phyloP scores from a whole-genome alignment of 805 yeast species.

The Yamadazyma tumulicola region DNA sequence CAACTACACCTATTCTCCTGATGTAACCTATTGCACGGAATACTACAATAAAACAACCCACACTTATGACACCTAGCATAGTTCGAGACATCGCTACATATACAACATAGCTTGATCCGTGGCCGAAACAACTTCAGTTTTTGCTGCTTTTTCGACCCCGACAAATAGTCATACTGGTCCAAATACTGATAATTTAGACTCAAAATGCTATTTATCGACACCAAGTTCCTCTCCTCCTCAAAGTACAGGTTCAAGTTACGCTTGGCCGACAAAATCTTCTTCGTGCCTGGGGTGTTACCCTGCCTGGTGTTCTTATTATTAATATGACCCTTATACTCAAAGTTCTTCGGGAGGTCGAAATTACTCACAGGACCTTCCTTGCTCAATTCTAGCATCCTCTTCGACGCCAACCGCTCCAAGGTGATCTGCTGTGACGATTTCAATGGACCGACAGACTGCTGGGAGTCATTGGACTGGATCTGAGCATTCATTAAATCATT shows the following conservation, averaged over 20 bases:
- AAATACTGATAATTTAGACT: slow-evolving; percentile 39
- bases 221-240: slow-evolving; percentile 43
- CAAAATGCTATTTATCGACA: slow-evolving; percentile 40
- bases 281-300: slow-evolving; percentile 44
- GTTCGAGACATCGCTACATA: slow-evolving; percentile 35
- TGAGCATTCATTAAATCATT: slow-evolving; percentile 42
- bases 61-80: slow-evolving; percentile 39
- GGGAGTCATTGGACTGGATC: slow-evolving; percentile 28
- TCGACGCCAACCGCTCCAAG: slow-evolving; percentile 35
- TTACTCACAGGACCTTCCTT: slow-evolving; percentile 25
- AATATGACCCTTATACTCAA: slow-evolving; percentile 25
- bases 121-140: slow-evolving; percentile 22
- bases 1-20: slow-evolving; percentile 39
- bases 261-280: slow-evolving; percentile 38
- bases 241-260: slow-evolving; percentile 42
- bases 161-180: slow-evolving; percentile 26
- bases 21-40: slow-evolving; percentile 36
- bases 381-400: slow-evolving; percentile 33
- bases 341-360: slow-evolving; percentile 43
- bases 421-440: slow-evolving; percentile 43
- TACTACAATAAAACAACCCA: slow-evolving; percentile 40
- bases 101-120: slow-evolving; percentile 36
- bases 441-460: slow-evolving; percentile 27
- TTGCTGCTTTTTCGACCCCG: slow-evolving; percentile 14
- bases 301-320: slow-evolving; percentile 21